Base-by-base conservation (phyloP, 164 flowering plant species). In the Cinnamomum chago region DNA sequence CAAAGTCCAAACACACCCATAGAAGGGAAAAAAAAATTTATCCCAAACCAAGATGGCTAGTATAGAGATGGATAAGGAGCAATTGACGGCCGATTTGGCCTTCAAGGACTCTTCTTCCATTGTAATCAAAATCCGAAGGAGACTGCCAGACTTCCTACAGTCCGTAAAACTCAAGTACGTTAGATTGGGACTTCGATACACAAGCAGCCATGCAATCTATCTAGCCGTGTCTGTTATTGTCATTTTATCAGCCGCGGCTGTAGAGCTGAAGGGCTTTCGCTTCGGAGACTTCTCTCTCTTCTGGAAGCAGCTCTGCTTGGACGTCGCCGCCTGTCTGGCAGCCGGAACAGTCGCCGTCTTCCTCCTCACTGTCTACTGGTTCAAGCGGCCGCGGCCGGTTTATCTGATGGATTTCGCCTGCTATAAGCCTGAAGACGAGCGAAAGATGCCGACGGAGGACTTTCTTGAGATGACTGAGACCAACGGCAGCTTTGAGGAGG, bases 161-260 rank as follows among this genome's bases (percentile, higher is more conserved):
- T 91, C 96, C 0, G 96, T 93, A 71, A 93, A 93, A 93, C 93
- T 91, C 72, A 91, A 93, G 75, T 93, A 93, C 70, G 98, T 93
- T 1, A 90, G 88, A 60, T 79, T 91, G 27, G 97, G 96, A 0
- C 87, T 83, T 30, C 85, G 87, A 1, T 81, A 85, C 47, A 83
- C 89, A 0, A 84, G 82, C 74, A 87, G 82, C 76, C 78, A 82
- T 0, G 82, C 87, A 27, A 74, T 88, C 1, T 23, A 78, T 28
- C 72, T 81, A 24, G 55, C 73, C 6, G 71, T 51, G 12, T 62
- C 58, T n/a, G 18, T 69, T 22, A 70, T 85, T 2, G 68, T 79
- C 30, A 14, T 82, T 1, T 85, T 90, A 7, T 33, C 88, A n/a
- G 77, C 82, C n/a, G 1, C 76, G 0, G 80, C 85, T 70, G 30